Evolutionary conservation across 192 early-diverging fungal species (phyloP), one percentile per base, ranked within the genome.

Genomic region (Geranomyces michiganensis): DNA sequence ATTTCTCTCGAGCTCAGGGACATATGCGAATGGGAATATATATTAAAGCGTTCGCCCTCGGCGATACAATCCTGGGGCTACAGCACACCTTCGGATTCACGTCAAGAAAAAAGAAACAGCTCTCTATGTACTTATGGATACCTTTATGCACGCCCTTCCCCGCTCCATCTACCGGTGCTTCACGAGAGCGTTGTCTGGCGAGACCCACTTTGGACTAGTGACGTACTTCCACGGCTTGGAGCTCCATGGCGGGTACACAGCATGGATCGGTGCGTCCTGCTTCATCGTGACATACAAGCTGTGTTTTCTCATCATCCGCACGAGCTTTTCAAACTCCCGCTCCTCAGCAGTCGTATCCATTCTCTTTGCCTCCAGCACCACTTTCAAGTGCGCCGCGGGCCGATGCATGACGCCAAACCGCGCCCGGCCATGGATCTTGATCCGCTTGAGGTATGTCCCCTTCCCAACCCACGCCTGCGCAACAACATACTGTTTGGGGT

Each of bases 381-480:
- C 92, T 78, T 90, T 92, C 72, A 98, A 80, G 65, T 95, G 93
- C 9, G 92, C 84, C 21, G 80, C 81, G 21, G 92, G 92, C 30
- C 85, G 85, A 72, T 90, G 84, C 78, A 93, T 90, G 13, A 89
- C 77, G 46, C 92, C 93, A 56, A 88, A 85, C 45, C 93, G 77
- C 13, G 94, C 94, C 29, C 93, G 76, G 0, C 89, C 94, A 70
- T 92, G 90, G 58, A 84, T 83, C 70, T 90, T 88, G 31, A 93
- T 63, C n/a, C 92, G 82, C 71, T 90, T 91, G 8, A 87, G 71
- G 70, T 86, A 94, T 32, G 74, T 61, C 4, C 93, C 94, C 77
- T 96, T 95, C 4, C 96, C 96, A 24, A 95, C 92, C 79, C 92
- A 93, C 2, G 91, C 91, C 73, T 90, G 85, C 29, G 30, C 30